These are phyloP conservation scores for Schwanniomyces pseudopolymorphus DNA, from an alignment of 805 yeast genomes.

Conservation along the genomic window DNA sequence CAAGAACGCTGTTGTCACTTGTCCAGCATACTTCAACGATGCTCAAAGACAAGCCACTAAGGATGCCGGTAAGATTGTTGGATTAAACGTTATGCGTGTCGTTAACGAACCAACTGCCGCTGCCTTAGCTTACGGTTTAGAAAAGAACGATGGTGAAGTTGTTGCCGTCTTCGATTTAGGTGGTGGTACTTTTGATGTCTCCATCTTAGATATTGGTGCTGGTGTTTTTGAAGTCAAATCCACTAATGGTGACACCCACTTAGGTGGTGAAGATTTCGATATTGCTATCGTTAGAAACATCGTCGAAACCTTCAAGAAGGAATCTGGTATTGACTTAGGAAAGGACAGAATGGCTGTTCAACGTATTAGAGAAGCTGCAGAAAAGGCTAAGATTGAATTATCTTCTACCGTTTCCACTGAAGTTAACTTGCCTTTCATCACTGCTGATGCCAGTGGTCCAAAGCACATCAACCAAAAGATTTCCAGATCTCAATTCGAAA, in stretches of 20 bases:
- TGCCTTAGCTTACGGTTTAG: conserved; percentile 93
- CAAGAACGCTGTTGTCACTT: conserved; percentile 87
- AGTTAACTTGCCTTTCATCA: conserved; percentile 80
- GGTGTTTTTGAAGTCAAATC: conserved; percentile 98
- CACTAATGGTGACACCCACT: conserved; percentile 93
- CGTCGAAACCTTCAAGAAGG: conserved; percentile 74
- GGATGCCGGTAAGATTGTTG: conserved; percentile 97
- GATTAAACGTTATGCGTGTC: conserved; percentile 84
- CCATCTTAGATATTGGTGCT: conserved; percentile 93
- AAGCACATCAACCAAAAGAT: conserved; percentile 73
- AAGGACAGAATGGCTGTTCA: conserved; percentile 77
- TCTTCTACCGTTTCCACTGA: conserved; percentile 71
- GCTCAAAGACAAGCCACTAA: conserved; percentile 93
- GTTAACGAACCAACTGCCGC: conserved; percentile 93
- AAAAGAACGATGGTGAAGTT: conserved; percentile 72
- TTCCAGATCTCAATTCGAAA: conserved; percentile 67
- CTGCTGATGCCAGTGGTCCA: conserved; percentile 83
- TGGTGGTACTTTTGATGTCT: conserved; percentile 98
- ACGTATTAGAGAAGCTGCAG: conserved; percentile 85
- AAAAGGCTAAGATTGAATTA: conserved; percentile 85
- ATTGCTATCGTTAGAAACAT: conserved; percentile 83
- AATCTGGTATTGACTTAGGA: conserved; percentile 63
- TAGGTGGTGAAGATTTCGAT: conserved; percentile 93
- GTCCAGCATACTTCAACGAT: conserved; percentile 88
- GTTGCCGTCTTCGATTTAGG: conserved; percentile 97